Percentiles rank a stretch among this genome's conserved stretches.
These are phyloP conservation scores for Monosporozyma aerobia DNA, from an alignment of 805 yeast species.

Conservation along the genomic window DNA sequence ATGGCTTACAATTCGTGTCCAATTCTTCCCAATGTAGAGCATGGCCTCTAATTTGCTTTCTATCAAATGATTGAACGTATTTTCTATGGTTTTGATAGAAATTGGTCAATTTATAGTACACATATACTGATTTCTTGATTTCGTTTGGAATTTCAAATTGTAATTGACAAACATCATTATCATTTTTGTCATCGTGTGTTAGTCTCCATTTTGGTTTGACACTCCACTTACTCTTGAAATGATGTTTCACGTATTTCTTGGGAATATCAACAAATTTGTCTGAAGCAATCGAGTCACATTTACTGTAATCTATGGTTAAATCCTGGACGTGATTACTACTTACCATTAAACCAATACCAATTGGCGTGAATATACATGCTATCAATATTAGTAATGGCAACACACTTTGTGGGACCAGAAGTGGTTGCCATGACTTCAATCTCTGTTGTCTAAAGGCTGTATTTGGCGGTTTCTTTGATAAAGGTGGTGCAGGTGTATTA, in stretches of 20 bases:
- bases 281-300: constrained; percentile 50
- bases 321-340: constrained; percentile 77
- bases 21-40: constrained; percentile 49
- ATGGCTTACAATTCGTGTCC: constrained; percentile 33
- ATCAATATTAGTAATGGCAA: constrained; percentile 70
- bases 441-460: constrained; percentile 75
- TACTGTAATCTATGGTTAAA: constrained; percentile 62
- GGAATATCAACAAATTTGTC: constrained; percentile 47
- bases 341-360: constrained; percentile 75
- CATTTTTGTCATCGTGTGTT: constrained; percentile 31
- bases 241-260: constrained; percentile 43
- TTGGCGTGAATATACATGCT: constrained; percentile 77
- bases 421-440: constrained; percentile 66
- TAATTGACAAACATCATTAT: constrained; percentile 45
- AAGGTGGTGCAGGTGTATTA: background rate
- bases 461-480: constrained; percentile 51
- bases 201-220: constrained; percentile 57
- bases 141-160: constrained; percentile 66
- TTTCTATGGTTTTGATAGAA: constrained; percentile 93
- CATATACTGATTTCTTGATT: constrained; percentile 58
- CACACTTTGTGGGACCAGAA: constrained; percentile 84
- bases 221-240: constrained; percentile 41
- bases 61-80: constrained; percentile 78
- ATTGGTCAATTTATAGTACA: constrained; percentile 81
- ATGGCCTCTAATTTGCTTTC: constrained; percentile 69